Percentiles rank a stretch among this genome's conserved stretches.
These are phyloP conservation scores for Penicillium lividum DNA, from an alignment of 495 filamentous ascomycete species.

Conservation along the genomic window DNA sequence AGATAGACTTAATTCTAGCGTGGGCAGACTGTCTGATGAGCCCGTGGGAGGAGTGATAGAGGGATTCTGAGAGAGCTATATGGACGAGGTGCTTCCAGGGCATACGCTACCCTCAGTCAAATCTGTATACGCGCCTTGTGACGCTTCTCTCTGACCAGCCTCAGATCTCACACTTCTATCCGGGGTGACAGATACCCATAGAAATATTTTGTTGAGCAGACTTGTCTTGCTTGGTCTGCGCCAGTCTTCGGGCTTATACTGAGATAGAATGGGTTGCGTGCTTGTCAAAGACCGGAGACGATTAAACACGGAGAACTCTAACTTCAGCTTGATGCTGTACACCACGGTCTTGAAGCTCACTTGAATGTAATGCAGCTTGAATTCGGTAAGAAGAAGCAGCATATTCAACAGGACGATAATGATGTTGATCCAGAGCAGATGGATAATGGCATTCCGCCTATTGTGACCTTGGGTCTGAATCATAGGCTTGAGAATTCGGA, in stretches of 20 bases:
- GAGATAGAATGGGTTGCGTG: neutral
- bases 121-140: neutral
- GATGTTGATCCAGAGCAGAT: constrained; percentile 1
- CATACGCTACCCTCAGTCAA: neutral
- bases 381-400: constrained; percentile 3
- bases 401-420: neutral
- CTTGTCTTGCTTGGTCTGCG: neutral
- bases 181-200: neutral
- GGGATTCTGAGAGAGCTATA: neutral
- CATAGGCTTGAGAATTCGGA: neutral
- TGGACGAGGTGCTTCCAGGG: neutral
- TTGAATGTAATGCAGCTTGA: constrained; percentile 2
- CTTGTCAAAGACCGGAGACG: neutral
- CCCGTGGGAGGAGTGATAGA: neutral
- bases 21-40: neutral
- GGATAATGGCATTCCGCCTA: neutral
- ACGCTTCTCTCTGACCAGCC: neutral
- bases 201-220: neutral
- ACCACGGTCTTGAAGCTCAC: constrained; percentile 3
- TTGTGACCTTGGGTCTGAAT: neutral
- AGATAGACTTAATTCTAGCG: neutral
- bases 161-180: neutral
- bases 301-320: neutral
- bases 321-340: constrained; percentile 3
- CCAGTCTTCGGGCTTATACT: neutral